Conservation (phyloP, 1,284 basidiomycete species). For the Pulveroboletus sp. region DNA sequence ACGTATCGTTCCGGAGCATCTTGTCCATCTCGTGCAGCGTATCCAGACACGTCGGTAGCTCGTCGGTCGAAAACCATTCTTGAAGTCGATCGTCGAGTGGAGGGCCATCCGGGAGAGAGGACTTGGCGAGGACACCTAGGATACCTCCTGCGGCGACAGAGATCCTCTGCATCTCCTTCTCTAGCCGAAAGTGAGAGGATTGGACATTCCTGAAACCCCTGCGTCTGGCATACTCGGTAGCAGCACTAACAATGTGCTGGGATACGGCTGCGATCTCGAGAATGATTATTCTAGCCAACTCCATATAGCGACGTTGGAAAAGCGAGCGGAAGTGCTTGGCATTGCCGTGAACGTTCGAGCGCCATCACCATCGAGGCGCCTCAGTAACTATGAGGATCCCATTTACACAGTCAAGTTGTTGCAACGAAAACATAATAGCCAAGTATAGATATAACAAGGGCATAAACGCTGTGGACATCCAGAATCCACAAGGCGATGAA, state of each 20-base stretch:
- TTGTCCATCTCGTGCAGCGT: constrained; percentile 7
- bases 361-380: too few relatives aligned
- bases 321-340: too few relatives aligned
- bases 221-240: constrained; percentile 5
- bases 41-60: not conserved
- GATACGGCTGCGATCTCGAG: constrained; percentile 6
- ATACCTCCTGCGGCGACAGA: constrained; percentile 1
- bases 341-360: too few relatives aligned
- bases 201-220: constrained; percentile 2
- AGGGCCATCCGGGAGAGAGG: not conserved
- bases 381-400: too few relatives aligned
- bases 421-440: too few relatives aligned
- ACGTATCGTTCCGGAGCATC: constrained; percentile 4
- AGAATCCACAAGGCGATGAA: too few relatives aligned
- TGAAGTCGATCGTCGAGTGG: constrained; percentile 8
- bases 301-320: not conserved
- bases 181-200: constrained; percentile 12
- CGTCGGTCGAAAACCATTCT: constrained; percentile 10
- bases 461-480: too few relatives aligned
- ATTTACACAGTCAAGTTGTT: too few relatives aligned
- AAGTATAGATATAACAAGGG: too few relatives aligned
- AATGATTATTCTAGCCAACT: constrained; percentile 1
- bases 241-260: not conserved
- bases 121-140: constrained; percentile 1
- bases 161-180: constrained; percentile 13